Evolutionary conservation across 1,139 yeast species (phyloP).

Genomic region (Lipomyces yarrowii): DNA sequence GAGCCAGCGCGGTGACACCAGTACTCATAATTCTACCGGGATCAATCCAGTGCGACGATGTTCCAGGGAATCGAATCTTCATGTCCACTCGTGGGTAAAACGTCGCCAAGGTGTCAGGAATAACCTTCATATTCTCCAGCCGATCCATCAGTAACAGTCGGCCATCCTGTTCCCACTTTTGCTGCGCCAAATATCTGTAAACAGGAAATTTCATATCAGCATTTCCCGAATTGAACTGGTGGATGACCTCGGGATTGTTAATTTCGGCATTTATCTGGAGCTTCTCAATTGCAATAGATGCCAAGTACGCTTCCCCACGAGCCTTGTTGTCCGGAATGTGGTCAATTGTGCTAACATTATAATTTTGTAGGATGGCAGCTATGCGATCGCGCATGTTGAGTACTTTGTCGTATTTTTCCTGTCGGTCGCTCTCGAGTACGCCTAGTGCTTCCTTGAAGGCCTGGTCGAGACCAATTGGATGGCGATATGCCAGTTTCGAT

Average conservation of each 20-base stretch:
- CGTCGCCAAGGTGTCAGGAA: conserved; percentile 94
- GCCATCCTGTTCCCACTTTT: conserved; percentile 72
- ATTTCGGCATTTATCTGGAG: conserved; percentile 31
- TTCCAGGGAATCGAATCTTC: conserved; percentile 69
- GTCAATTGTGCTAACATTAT: background rate
- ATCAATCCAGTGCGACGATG: conserved; percentile 66
- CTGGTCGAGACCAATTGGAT: conserved; percentile 29
- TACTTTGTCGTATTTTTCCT: conserved; percentile 22
- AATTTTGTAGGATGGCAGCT: conserved; percentile 15
- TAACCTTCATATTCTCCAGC: conserved; percentile 77
- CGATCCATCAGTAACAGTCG: conserved; percentile 83
- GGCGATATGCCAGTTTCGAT: conserved; percentile 10
- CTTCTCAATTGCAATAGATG: conserved; percentile 16
- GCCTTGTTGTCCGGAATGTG: conserved; percentile 15
- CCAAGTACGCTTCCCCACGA: conserved; percentile 14
- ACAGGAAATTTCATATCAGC: conserved; percentile 78
- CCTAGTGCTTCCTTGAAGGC: conserved; percentile 33
- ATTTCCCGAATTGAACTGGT: conserved; percentile 27
- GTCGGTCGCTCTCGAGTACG: conserved; percentile 26
- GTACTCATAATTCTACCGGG: conserved; percentile 81
- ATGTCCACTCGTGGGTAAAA: conserved; percentile 82
- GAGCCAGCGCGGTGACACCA: conserved; percentile 71
- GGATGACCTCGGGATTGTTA: conserved; percentile 33
- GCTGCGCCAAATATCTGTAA: conserved; percentile 65
- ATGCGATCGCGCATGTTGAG: conserved; percentile 3